A percentile compares a stretch with the other conserved stretches of the same genome.
Conservation (phyloP, 2,329 filamentous ascomycete genomes). For the Emydomyces testavorans region DNA sequence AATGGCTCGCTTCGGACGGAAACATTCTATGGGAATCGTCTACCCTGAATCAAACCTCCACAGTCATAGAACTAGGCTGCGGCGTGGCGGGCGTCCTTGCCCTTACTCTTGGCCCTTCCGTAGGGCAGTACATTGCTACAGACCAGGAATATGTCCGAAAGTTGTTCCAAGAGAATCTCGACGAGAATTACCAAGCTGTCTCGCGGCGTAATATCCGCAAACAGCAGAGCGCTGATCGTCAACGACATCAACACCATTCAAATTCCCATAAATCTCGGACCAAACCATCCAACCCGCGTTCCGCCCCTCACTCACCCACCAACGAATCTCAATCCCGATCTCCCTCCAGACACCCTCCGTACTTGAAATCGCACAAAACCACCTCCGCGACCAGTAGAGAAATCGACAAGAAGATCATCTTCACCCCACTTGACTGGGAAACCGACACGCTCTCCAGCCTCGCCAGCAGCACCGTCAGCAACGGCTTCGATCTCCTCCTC, state of each 20-base stretch:
- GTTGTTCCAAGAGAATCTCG: conserved; percentile 64
- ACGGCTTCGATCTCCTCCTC: conserved; percentile 59
- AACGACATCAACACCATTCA: background rate
- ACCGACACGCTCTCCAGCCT: conserved; percentile 32
- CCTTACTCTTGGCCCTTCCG: conserved; percentile 50
- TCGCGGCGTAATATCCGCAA: background rate
- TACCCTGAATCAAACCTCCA: conserved; percentile 45
- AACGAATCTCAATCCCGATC: conserved; percentile 14
- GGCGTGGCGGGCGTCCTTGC: conserved; percentile 75
- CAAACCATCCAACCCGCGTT: conserved; percentile 13
- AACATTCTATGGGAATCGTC: conserved; percentile 52
- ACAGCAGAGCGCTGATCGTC: background rate
- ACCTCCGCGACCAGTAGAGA: background rate
- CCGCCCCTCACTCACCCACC: background rate
- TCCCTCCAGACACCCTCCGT: conserved; percentile 1
- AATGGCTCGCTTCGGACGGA: conserved; percentile 56
- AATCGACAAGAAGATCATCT: conserved; percentile 37
- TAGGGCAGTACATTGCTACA: conserved; percentile 62
- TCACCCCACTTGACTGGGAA: conserved; percentile 74
- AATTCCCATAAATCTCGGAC: conserved; percentile 11
- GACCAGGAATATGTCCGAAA: conserved; percentile 79
- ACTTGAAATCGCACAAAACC: conserved; percentile 7
- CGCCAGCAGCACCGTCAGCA: conserved; percentile 20
- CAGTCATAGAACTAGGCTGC: conserved; percentile 72
- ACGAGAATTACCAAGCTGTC: conserved; percentile 27